Percentiles rank a stretch among this genome's conserved stretches.
phyloP scores from a whole-genome alignment of 2,329 filamentous ascomycete genomes.

The Aotearoamyces nothofagi region DNA sequence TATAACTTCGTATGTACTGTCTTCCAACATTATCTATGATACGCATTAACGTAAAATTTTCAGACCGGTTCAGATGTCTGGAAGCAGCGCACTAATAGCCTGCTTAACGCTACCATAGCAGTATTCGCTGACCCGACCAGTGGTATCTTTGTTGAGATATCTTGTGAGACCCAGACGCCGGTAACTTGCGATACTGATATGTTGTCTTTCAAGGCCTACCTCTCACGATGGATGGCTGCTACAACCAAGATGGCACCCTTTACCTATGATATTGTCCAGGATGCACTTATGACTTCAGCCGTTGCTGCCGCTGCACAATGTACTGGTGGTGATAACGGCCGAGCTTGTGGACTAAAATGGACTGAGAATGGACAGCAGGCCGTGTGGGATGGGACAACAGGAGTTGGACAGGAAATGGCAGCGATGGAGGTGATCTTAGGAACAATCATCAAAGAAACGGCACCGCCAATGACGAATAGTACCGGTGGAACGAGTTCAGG shows the following conservation, averaged over 20 bases:
- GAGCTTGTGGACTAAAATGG: slow-evolving; percentile 47
- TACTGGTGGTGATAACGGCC: slow-evolving; percentile 37
- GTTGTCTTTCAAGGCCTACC: slow-evolving; percentile 45
- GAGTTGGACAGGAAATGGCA: slow-evolving; percentile 58
- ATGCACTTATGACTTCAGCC: slow-evolving; percentile 38
- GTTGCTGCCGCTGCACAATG: slow-evolving; percentile 39
- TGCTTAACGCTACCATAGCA: slow-evolving; percentile 20
- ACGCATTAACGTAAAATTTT: slow-evolving; percentile 46
- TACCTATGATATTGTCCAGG: slow-evolving; percentile 36
- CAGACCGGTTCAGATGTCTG: slow-evolving; percentile 22
- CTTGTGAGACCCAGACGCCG: slow-evolving; percentile 36
- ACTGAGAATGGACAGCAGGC: slow-evolving; percentile 29
- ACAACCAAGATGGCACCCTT: slow-evolving; percentile 48
- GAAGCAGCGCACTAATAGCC: slow-evolving; percentile 20
- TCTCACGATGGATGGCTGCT: slow-evolving; percentile 43
- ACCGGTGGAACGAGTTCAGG: slow-evolving; percentile 42
- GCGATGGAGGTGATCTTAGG: slow-evolving; percentile 49
- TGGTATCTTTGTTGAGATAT: slow-evolving; percentile 40
- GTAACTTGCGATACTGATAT: slow-evolving; percentile 47
- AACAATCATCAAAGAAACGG: slow-evolving; percentile 27
- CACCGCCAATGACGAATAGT: slow-evolving; percentile 27
- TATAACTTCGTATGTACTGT: slow-evolving; percentile 29
- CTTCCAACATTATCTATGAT: slow-evolving; percentile 20
- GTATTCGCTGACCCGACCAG: slow-evolving; percentile 26
- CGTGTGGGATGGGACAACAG: slow-evolving; percentile 41